Percentiles rank a stretch among this genome's conserved stretches.
These are phyloP conservation scores for Blastobotrys arbuscula DNA, from an alignment of 1,139 yeast genomes.

Conservation along the genomic window DNA sequence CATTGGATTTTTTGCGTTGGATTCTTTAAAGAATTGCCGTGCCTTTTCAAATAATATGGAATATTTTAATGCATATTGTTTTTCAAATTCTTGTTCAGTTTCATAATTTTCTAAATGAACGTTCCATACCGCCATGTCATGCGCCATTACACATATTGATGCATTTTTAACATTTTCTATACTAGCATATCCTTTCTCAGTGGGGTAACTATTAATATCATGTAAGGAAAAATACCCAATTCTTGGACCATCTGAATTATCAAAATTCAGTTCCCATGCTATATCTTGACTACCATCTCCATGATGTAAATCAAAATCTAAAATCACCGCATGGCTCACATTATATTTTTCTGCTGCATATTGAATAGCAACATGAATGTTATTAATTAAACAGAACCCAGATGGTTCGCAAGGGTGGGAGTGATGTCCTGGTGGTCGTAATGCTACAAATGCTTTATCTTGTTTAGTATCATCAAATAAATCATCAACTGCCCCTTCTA, in stretches of 20 bases:
- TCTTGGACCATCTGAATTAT: slow-evolving; percentile 12
- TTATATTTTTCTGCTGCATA: slow-evolving; percentile 62
- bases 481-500: slow-evolving; percentile 66
- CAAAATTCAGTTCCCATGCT: slow-evolving; percentile 63
- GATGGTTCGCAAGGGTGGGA: slow-evolving; percentile 81
- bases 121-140: slow-evolving; percentile 78
- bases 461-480: slow-evolving; percentile 38
- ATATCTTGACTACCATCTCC: slow-evolving; percentile 93
- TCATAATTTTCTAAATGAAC: slow-evolving; percentile 69
- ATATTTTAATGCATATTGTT: slow-evolving; percentile 57
- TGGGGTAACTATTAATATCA: slow-evolving; percentile 82
- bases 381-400: slow-evolving; percentile 81
- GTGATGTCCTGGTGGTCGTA: slow-evolving; percentile 88
- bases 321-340: slow-evolving; percentile 74
- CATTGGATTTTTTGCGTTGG: slow-evolving; percentile 55
- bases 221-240: slow-evolving; percentile 83
- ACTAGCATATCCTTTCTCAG: slow-evolving; percentile 73
- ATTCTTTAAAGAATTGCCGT: slow-evolving; percentile 48
- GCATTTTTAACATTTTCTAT: slow-evolving; percentile 70
- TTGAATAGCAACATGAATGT: slow-evolving; percentile 77
- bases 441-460: slow-evolving; percentile 60
- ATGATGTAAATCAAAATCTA: slow-evolving; percentile 83
- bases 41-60: slow-evolving; percentile 62
- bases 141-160: slow-evolving; percentile 72
- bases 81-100: slow-evolving; percentile 57